Base-by-base conservation (phyloP, 2,329 filamentous ascomycete species). In the Venturiaceae sp. region DNA sequence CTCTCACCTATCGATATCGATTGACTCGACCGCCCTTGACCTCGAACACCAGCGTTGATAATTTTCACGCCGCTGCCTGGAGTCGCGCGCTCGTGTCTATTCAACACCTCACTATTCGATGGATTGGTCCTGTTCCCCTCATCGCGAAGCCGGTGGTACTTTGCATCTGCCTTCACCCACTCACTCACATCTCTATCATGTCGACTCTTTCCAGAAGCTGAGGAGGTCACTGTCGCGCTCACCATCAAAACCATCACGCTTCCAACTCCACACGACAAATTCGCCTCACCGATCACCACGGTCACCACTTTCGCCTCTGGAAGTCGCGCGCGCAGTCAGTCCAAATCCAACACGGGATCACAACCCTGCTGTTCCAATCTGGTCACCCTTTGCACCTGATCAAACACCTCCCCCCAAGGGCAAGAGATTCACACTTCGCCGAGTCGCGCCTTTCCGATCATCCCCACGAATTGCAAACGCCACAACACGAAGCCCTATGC, bases 181-280 rank as follows among this genome's bases (percentile, higher is more conserved):
- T 13, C 69, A 71, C 62, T 64, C 68, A 53, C 85, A 89, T 67
- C 83, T 84, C 62, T 88, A 90, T 71, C 89, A 95, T 75, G 84
- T 90, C 63, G 86, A 88, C 62, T 86, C 88, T 60, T 88, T 96
- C 63, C 83, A 90, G 68, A 88, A 90, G 66, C 79, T 96, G 60
- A 83, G 92, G 63, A 88, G 90, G 65, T 96, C 92, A 28, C 80
- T 96, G 63, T 96, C 92, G 59, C 83, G 91, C 66, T 96, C 92
- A n/a, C 92, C 92, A 11, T 96, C 92, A 33, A 95, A 94, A 71
- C 78, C 77, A 46, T 80, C 80, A 59, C 80, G 82, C 66, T 92
- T 94, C 70, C 80, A 83, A 59, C 76, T 95, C 57, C 76, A 83
- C 64, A 77, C 75, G 13, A 74, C 77, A 28, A 74, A 77, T 60